Percentiles rank a stretch among this genome's conserved stretches.
Conservation (phyloP, 2,329 filamentous ascomycete genomes). For the Aspergillus tamarii region DNA sequence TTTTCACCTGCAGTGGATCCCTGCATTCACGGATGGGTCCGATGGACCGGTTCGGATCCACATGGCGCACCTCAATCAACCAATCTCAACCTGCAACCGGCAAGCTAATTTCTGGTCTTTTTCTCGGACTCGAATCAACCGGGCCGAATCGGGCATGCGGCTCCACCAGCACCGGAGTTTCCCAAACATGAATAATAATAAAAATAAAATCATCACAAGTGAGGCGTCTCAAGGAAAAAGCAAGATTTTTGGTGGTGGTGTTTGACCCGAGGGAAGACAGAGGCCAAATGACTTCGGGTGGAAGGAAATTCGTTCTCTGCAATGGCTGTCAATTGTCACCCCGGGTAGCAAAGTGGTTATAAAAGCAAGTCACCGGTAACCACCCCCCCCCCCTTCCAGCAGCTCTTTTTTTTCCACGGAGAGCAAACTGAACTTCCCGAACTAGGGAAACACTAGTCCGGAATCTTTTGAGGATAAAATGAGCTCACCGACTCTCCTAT, state of each 20-base stretch:
- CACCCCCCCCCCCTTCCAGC: too few species aligned
- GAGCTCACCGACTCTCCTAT: constrained; percentile 12
- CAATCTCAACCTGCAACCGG: constrained; percentile 8
- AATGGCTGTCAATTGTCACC: neutral
- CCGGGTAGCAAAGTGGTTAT: neutral
- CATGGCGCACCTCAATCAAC: constrained; percentile 6
- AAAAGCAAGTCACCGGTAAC: neutral
- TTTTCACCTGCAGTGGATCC: constrained; percentile 15
- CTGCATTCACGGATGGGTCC: constrained; percentile 21
- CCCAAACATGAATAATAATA: constrained; percentile 2
- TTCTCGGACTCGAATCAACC: constrained; percentile 27
- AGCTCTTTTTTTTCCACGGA: neutral
- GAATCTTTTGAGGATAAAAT: constrained; percentile 4
- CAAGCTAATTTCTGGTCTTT: constrained; percentile 18
- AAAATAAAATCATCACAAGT: neutral
- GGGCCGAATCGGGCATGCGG: constrained; percentile 31
- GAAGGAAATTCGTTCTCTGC: constrained; percentile 14
- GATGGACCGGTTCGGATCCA: constrained; percentile 22
- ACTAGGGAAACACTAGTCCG: constrained; percentile 9
- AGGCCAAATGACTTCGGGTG: constrained; percentile 14
- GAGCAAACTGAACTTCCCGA: neutral
- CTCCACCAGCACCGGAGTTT: constrained; percentile 26
- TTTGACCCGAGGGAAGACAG: neutral
- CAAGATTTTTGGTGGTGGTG: neutral
- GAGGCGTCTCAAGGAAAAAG: neutral